Base-by-base conservation (phyloP, 441 rosid genomes). In the Syzygium syzygioides region DNA sequence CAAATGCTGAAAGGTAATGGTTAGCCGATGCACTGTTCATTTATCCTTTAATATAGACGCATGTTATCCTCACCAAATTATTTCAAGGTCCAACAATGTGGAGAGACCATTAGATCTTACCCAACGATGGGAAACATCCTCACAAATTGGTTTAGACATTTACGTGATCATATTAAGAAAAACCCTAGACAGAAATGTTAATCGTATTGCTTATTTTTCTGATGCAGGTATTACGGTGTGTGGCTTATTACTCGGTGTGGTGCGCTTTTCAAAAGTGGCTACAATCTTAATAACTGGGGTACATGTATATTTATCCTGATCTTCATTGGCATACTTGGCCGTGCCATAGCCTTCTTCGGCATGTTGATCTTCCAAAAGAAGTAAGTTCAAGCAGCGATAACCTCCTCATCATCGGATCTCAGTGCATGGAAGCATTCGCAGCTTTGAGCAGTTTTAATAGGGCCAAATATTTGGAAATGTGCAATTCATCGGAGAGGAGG, bases 181-280 rank as follows among this genome's bases (percentile, higher is more conserved):
- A 76, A 23, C 18, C 53, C n/a, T 76, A 41, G 30, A 41, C 7
- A 76, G 18, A 76, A 76, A 41, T 37, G 37, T n/a, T 56, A 32
- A 28, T 64, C 26, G 28, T 41, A 20, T 15, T 25, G 20, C 86
- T 79, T 20, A 80, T 66, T 85, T 79, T 86, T 85, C 86, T 56
- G 5, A 80, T 88, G 88, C 94, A 98, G 99, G 95, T 97, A 95
- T 91, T 92, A 94, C 32, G 98, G 99, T 66, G 98, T 98, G 57
- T 97, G 99, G 99, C 90, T 97, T 91, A 93, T 98, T 86, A 95
- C 99, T 64, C 94, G 99, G 10, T 98, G 98, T 23, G 98, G 97
- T 79, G 89, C 93, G 7, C 95, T 98, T 10, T 86, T 86, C 92
- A 91, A 92, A 88, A 90, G 88, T 57, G 97, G 98, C 26, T 96